These are phyloP conservation scores for Xylaria cubensis DNA, from an alignment of 495 filamentous ascomycete species.

Conservation along the genomic window DNA sequence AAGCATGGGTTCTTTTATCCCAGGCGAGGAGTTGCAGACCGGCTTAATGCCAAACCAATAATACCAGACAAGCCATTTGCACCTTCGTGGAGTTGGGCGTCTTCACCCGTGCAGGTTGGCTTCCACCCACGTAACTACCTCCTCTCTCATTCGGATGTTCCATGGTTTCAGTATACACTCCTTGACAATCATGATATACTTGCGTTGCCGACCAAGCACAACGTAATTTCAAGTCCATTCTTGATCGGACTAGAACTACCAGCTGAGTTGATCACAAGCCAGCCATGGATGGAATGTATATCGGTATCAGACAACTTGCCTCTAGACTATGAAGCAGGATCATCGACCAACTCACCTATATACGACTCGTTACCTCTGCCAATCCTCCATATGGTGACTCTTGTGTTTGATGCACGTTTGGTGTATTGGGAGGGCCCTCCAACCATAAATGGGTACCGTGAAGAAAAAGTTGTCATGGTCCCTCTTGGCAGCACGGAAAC, in stretches of 20 bases:
- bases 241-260: background rate
- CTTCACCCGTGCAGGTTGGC: background rate
- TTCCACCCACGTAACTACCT: background rate
- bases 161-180: slow-evolving; percentile 11
- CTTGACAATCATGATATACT: slow-evolving; percentile 18
- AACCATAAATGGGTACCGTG: background rate
- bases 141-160: background rate
- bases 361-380: background rate
- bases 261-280: background rate
- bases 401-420: slow-evolving; percentile 17
- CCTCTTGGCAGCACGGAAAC: background rate
- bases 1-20: background rate
- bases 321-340: background rate
- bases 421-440: background rate
- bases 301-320: background rate
- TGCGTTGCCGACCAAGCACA: background rate
- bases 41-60: too few relatives aligned
- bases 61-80: background rate
- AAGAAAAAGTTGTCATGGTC: background rate
- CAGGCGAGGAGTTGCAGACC: background rate
- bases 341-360: background rate
- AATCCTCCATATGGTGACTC: slow-evolving; percentile 11
- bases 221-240: background rate
- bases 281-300: slow-evolving; percentile 1
- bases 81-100: slow-evolving; percentile 22